phyloP scores from a whole-genome alignment of 768 basidiomycete genomes.

The Tylopilus felleus region DNA sequence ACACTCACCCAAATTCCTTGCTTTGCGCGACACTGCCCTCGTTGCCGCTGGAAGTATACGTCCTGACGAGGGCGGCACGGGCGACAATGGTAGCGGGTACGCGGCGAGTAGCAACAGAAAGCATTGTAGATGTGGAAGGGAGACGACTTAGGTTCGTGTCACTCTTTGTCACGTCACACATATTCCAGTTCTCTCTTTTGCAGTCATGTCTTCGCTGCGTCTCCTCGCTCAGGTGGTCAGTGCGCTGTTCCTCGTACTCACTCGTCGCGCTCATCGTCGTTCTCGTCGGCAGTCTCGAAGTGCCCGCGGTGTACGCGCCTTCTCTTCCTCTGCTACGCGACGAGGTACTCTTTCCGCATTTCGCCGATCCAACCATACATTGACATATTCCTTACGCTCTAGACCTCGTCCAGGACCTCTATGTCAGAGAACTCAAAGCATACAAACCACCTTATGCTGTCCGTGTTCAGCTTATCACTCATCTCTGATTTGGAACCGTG shows the following conservation, averaged over 20 bases:
- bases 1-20: slow-evolving; percentile 56
- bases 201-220: slow-evolving; percentile 56
- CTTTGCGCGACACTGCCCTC: slow-evolving; percentile 64
- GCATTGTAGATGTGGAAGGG: slow-evolving; percentile 21
- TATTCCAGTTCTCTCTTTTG: slow-evolving; percentile 38
- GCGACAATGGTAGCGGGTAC: slow-evolving; percentile 36
- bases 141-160: no score
- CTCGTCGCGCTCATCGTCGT: slow-evolving; percentile 9
- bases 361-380: slow-evolving; percentile 19
- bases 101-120: slow-evolving; percentile 36
- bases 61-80: slow-evolving; percentile 32
- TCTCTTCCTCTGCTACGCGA: slow-evolving; percentile 59
- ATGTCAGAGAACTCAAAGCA: slow-evolving; percentile 82
- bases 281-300: slow-evolving; percentile 32
- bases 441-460: slow-evolving; percentile 81
- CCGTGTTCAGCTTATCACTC: slow-evolving; percentile 30
- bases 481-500: not conserved
- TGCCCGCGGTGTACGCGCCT: slow-evolving; percentile 52
- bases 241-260: not conserved
- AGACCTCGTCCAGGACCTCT: slow-evolving; percentile 94
- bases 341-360: slow-evolving; percentile 49
- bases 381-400: slow-evolving; percentile 8
- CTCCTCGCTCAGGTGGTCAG: slow-evolving; percentile 56
- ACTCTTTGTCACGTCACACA: slow-evolving; percentile 43
- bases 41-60: slow-evolving; percentile 37